Base-by-base conservation (phyloP, 2,329 filamentous ascomycete genomes). In the Aspergillus tamarii region DNA sequence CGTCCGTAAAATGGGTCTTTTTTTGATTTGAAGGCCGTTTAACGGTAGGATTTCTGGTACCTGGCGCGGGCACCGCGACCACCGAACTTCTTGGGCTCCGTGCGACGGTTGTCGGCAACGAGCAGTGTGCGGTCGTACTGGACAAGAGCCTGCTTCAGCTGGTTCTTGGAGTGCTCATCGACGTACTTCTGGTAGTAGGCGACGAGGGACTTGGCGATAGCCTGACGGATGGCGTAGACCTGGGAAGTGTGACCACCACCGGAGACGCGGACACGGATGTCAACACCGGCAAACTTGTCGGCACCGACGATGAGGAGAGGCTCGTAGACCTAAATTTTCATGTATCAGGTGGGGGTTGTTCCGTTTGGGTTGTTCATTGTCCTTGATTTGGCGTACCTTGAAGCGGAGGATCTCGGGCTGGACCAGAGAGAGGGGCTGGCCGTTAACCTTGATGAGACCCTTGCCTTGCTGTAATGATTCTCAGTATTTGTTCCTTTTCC, bases 141-240 rank as follows among this genome's bases (percentile, higher is more conserved):
- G 79, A 94, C 92, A 76, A 99, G 90, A 74, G 92, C 92, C 85
- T 94, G 91, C 93, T 98, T 99, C 80, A 99, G 89, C 85, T 93
- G 88, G 90, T 98, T 97, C 92, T 99, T 99, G 87, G 91, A 93
- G 91, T 98, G 94, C 91, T 99, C 95, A 82, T 99, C 95, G 84
- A 98, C 93, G 87, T 90, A 99, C 89, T 99, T 97, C 87, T 97
- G 94, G 91, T 97, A 98, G 91, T 97, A 97, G 84, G 93, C 91
- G 80, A 96, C 90, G 82, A 96, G 92, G 78, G 91, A 91, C 90
- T 98, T 99, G 87, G 94, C 90, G 81, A 99, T 98, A 78, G 95
- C 94, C 87, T 99, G 95, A 78, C 95, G 93, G 88, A 98, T 93
- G 82, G 95, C 95, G 85, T 98, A 97, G 84, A 97, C 88, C 85